These are phyloP conservation scores for Melanomma pulvis-pyrius DNA, from an alignment of 495 filamentous ascomycete species.

Conservation along the genomic window DNA sequence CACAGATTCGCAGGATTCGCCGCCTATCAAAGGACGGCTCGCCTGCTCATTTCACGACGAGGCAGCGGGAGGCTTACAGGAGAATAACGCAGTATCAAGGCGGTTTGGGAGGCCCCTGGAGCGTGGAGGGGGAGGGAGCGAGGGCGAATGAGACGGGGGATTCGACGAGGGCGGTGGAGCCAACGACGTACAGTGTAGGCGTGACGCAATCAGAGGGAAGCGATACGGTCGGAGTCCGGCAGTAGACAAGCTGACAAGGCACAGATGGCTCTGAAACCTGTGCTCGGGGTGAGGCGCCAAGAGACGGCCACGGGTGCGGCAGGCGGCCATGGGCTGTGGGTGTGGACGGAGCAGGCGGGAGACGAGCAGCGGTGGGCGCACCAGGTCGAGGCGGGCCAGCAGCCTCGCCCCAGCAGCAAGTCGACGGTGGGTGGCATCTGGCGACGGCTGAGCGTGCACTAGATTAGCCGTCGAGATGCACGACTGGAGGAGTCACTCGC, in stretches of 20 bases:
- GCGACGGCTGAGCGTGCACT: constrained; percentile 25
- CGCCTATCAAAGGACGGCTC: constrained; percentile 1
- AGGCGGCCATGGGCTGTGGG: background rate
- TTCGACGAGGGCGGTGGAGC: background rate
- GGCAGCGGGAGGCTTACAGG: background rate
- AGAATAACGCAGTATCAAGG: background rate
- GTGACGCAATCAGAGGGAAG: constrained; percentile 27
- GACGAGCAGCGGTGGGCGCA: background rate
- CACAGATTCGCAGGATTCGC: constrained; percentile 7
- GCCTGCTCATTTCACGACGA: constrained; percentile 1
- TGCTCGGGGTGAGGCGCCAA: constrained; percentile 10
- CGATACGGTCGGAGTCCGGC: constrained; percentile 32
- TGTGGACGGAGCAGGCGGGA: background rate
- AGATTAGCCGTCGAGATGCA: constrained; percentile 17
- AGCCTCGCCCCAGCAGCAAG: background rate
- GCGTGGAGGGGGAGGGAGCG: background rate
- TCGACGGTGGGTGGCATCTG: background rate
- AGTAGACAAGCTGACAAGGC: constrained; percentile 28
- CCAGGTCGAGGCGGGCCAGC: background rate
- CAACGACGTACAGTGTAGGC: background rate
- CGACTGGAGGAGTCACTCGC: background rate
- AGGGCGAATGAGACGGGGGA: no score
- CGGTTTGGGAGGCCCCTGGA: background rate
- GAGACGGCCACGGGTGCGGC: constrained; percentile 6
- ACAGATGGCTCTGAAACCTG: constrained; percentile 14